A percentile compares a stretch with the other conserved stretches of the same genome.
Conservation (phyloP, 169 alveolate species). For the Theileria sp. region DNA sequence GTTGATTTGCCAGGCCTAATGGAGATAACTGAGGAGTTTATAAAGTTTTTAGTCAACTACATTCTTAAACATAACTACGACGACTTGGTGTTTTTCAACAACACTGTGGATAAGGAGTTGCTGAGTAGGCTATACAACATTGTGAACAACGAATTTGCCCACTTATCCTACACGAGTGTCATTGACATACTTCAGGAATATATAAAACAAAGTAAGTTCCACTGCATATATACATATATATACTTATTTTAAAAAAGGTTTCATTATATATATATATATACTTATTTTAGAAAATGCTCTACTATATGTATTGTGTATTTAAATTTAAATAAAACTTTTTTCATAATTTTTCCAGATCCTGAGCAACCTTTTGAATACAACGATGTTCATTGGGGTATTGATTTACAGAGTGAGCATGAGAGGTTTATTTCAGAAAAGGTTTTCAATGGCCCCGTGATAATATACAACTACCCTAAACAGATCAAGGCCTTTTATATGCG, state of each 20-base stretch:
- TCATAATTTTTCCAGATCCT: not conserved
- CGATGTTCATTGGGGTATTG: conserved; percentile 93
- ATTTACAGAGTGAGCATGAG: conserved; percentile 96
- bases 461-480: conserved; percentile 97
- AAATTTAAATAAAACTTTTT: not conserved
- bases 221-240: too few species aligned
- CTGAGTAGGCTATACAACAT: conserved; percentile 83
- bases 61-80: conserved; percentile 89
- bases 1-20: conserved; percentile 91
- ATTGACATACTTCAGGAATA: conserved; percentile 82
- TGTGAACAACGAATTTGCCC: conserved; percentile 87
- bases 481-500: conserved; percentile 95
- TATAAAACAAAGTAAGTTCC: conserved; percentile 64
- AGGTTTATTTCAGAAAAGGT: conserved; percentile 92
- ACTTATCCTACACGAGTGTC: conserved; percentile 97
- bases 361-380: conserved; percentile 54
- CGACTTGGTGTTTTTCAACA: conserved; percentile 88
- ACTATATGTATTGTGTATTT: not conserved
- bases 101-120: conserved; percentile 86
- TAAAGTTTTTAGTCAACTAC: conserved; percentile 90
- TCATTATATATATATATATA: not conserved
- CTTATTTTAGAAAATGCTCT: too few species aligned
- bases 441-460: conserved; percentile 93
- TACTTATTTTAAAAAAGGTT: conserved; percentile 27
- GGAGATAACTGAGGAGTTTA: conserved; percentile 95